These are phyloP conservation scores for Chrysoporthe cubensis DNA, from an alignment of 2,329 filamentous ascomycete species.

Conservation along the genomic window DNA sequence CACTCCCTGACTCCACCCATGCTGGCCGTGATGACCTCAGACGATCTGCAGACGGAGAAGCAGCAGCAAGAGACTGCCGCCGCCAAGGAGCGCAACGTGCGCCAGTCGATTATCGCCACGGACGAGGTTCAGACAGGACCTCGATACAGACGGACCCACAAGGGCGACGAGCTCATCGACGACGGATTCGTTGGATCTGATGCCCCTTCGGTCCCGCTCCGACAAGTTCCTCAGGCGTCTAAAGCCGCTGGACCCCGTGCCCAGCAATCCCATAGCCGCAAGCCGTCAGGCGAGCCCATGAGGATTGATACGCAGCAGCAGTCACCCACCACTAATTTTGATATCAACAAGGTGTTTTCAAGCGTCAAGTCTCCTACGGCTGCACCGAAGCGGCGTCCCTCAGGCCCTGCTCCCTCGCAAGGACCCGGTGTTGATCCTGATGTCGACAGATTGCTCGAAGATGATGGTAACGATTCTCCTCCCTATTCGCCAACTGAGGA, in stretches of 20 bases:
- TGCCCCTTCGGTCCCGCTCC: constrained; percentile 40
- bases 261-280: constrained; percentile 23
- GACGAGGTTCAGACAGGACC: constrained; percentile 67
- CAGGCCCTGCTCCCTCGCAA: constrained; percentile 47
- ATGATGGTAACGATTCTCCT: constrained; percentile 78
- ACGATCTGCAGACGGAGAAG: constrained; percentile 92
- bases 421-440: constrained; percentile 80
- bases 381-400: constrained; percentile 52
- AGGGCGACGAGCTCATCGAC: constrained; percentile 89
- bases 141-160: constrained; percentile 86
- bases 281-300: constrained; percentile 37
- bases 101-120: constrained; percentile 82
- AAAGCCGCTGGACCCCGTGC: constrained; percentile 18
- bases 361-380: constrained; percentile 76
- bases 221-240: constrained; percentile 33
- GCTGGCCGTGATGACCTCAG: constrained; percentile 84
- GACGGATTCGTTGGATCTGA: constrained; percentile 44
- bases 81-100: constrained; percentile 77
- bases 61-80: constrained; percentile 76
- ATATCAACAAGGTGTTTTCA: constrained; percentile 84
- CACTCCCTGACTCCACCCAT: constrained; percentile 72
- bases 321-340: constrained; percentile 68
- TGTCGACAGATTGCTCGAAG: constrained; percentile 85
- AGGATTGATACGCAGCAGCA: constrained; percentile 51
- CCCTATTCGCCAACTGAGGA: constrained; percentile 83